Conservation (phyloP, 129 eudicot species). For the Chrysanthemum seticuspe region DNA sequence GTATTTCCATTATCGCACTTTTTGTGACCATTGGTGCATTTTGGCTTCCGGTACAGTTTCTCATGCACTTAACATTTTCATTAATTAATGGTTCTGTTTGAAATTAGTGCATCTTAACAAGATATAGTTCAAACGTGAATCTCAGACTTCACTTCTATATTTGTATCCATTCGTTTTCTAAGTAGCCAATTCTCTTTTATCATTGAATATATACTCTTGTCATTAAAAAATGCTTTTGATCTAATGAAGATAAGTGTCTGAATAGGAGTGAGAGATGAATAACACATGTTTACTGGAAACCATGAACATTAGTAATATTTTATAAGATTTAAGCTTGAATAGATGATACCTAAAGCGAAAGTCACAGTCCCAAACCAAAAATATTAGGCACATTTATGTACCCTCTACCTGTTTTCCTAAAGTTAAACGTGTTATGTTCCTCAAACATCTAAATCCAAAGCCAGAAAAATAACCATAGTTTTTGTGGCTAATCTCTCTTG, state of each 20-base stretch:
- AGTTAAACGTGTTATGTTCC: too few species aligned
- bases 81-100: neutral
- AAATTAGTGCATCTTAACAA: conserved; percentile 6
- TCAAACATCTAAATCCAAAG: too few species aligned
- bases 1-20: conserved; percentile 57
- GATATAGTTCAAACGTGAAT: neutral
- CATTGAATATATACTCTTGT: neutral
- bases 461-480: neutral
- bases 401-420: too few species aligned
- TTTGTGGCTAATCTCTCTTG: neutral
- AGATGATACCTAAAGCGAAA: neutral
- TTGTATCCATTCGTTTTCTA: neutral
- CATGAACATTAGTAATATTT: too few species aligned
- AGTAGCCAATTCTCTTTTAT: too few species aligned
- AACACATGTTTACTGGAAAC: too few species aligned
- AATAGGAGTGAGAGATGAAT: neutral
- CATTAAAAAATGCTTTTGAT: neutral
- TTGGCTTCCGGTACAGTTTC: conserved; percentile 78
- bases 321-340: neutral
- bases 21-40: conserved; percentile 49
- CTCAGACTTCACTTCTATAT: neutral
- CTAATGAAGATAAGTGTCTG: neutral
- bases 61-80: neutral
- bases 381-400: too few species aligned
- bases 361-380: too few species aligned